Evolutionary conservation across 129 eudicot genomes (phyloP), one percentile per base, ranked within the genome.

Genomic region (Tagetes patula): DNA sequence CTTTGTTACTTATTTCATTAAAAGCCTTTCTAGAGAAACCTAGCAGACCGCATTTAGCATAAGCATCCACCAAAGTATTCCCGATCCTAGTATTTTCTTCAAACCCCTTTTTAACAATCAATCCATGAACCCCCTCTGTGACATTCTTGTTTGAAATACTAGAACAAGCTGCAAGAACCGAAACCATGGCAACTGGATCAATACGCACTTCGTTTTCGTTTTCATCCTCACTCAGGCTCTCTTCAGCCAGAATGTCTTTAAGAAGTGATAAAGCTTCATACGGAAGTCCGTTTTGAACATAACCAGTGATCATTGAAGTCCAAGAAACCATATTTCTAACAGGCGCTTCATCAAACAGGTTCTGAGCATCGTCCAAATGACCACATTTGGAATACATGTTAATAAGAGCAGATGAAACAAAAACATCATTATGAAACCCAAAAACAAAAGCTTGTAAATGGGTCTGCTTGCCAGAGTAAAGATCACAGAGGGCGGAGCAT

Each of bases 291-390:
- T 80, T 75, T 63, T 71, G 85, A 14, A 86, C 82, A 58, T 77
- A 83, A 56, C 91, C 88, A 52, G 77, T 71, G 61, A 86, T 78
- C 84, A 86, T 81, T 8, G 87, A 80, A 79, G 87, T 86, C 91
- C 91, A 86, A 61, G 88, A 86, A 70, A 86, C 83, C 36, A 77
- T 81, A 63, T 83, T 83, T 76, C 87, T 43, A 7, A 13, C 65
- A 66, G 85, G 85, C 65, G 79, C 66, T 81, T 72, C 88, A 34
- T 83, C 86, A 65, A 86, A 86, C 87, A 86, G 43, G 48, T 81
- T 75, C 6, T 70, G 77, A 11, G 88, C 91, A 52, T 81, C 82
- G 27, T 75, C 75, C 65, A 83, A 62, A 6, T 68, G 55, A 38
- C 87, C 86, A 37, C 85, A 86, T 61, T 86, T 83, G 0, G 82